Evolutionary conservation across 805 yeast species (phyloP).

Genomic region (Pachysolen tannophilus): DNA sequence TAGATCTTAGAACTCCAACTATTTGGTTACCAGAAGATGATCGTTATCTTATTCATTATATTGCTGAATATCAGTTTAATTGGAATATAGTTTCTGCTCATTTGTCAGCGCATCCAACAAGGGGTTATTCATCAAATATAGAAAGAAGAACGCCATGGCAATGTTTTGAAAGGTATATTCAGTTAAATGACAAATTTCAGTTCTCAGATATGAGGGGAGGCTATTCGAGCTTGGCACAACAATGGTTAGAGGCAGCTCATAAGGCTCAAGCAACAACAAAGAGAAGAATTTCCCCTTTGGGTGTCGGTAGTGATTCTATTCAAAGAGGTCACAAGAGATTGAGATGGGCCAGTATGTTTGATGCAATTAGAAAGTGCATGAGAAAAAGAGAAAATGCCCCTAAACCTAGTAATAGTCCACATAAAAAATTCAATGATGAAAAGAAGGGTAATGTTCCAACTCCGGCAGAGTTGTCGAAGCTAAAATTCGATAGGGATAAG

Average conservation of each 20-base stretch:
- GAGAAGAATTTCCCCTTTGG: slow-evolving; percentile 83
- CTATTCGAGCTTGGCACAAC: slow-evolving; percentile 74
- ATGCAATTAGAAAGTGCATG: slow-evolving; percentile 86
- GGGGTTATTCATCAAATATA: slow-evolving; percentile 74
- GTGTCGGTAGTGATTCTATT: slow-evolving; percentile 87
- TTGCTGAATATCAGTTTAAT: slow-evolving; percentile 80
- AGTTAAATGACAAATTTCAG: slow-evolving; percentile 82
- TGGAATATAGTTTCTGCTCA: slow-evolving; percentile 90
- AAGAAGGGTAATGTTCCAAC: slow-evolving; percentile 52
- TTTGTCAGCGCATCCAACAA: slow-evolving; percentile 56
- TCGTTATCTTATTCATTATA: slow-evolving; percentile 65
- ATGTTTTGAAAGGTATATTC: slow-evolving; percentile 93
- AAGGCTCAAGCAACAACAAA: slow-evolving; percentile 83
- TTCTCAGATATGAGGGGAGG: slow-evolving; percentile 83
- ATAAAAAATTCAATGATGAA: slow-evolving; percentile 31
- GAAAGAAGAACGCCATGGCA: slow-evolving; percentile 99
- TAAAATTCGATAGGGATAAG: slow-evolving; percentile 82
- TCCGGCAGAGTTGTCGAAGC: slow-evolving; percentile 75
- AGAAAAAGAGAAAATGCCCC: slow-evolving; percentile 78
- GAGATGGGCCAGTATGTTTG: slow-evolving; percentile 97
- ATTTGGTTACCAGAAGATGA: slow-evolving; percentile 97
- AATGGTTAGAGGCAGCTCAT: slow-evolving; percentile 89
- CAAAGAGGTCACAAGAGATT: slow-evolving; percentile 88
- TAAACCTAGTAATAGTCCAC: slow-evolving; percentile 39
- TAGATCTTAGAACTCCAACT: slow-evolving; percentile 83